Base-by-base conservation (phyloP, 352 stramenopile genomes). In the Nothophytophthora sp. region DNA sequence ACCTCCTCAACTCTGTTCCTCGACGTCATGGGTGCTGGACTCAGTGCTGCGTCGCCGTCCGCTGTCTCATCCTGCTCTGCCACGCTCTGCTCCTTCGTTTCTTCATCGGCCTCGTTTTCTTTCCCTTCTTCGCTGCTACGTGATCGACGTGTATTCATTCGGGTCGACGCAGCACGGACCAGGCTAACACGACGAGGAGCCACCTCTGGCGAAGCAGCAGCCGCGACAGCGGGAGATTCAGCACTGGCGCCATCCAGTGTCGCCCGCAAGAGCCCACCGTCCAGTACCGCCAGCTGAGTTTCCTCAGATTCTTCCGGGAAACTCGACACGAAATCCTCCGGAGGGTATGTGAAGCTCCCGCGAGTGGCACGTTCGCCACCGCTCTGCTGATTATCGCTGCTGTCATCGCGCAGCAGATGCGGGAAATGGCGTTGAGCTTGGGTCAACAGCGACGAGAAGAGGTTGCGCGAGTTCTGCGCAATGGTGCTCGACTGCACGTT, bases 401-500 rank as follows among this genome's bases (percentile, higher is more conserved):
- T 52, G 16, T 53, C 60, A 9, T 60, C 55, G 15, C 57, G 67
- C 33, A 79, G 33, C 42, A 71, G 48, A 20, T 78, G 64, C 8
- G 83, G 79, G 24, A 90, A 93, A 19, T 86, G 49, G 12, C 77
- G 78, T 27, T 90, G 76, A 3, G 85, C 55, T 15, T 80, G 67
- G 2, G 81, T 84, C 15, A 87, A 44, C 9, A 92, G 46, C 9
- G 83, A 74, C 4, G 57, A 65, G 25, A 70, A 76, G n/a, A 95
- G 55, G 25, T 67, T 92, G n/a, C 83, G 49, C 13, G 81, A 77
- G 57, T 92, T 95, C 30, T 94, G 82, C 5, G 83, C 79, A 45
- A 96, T 96, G 5, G 65, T 50, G 34, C 85, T 93, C 12, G 79
- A 83, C 16, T 70, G 54, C 41, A 95, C 79, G 32, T 96, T 96